Base-by-base conservation (phyloP, 257 asterid genomes). In the Solanum boliviense region DNA sequence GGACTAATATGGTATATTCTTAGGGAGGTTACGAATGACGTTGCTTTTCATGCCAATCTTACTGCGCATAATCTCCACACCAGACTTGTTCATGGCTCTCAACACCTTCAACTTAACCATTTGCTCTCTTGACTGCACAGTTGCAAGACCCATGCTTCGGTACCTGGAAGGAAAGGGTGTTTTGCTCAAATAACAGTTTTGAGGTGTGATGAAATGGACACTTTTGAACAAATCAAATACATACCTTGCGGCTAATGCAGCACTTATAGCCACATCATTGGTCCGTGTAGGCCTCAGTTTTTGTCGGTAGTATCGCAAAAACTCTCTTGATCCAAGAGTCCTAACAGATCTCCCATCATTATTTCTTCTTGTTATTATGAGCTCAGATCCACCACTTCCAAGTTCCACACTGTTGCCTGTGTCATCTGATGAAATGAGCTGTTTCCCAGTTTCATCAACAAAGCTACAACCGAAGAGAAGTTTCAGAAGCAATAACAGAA, bases 261-360 rank as follows among this genome's bases (percentile, higher is more conserved):
- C 93, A 58, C 94, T 87, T 29, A 93, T 91, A 44, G 93, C 89
- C 23, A 91, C 89, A 70, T 92, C 89, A 88, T 91, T 94, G 44
- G 92, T 90, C 67, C 95, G 89, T 11, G 93, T 90, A 7, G 99
- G 99, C 20, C 98, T 94, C 21, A 94, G 99, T 90, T 95, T 97
- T 89, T 96, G 99, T 74, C 97, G 98, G 90, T 96, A 97, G 87
- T 97, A 97, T 87, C 93, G 95, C 92, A 97, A 60, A 92, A 90
- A 97, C 87, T 97, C 99, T 89, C 98, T 94, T n/a, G 98, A 97
- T n/a, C 99, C 99, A 27, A 97, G 94, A 91, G 93, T 94, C 92
- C 70, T 95, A 65, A 94, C 93, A 58, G 85, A 84, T 46, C 73
- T 89, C 34, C 92, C 76, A 87, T 94, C 90, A 20, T 90, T 89